Base-by-base conservation (phyloP, 441 rosid species). In the Corymbia calophylla region DNA sequence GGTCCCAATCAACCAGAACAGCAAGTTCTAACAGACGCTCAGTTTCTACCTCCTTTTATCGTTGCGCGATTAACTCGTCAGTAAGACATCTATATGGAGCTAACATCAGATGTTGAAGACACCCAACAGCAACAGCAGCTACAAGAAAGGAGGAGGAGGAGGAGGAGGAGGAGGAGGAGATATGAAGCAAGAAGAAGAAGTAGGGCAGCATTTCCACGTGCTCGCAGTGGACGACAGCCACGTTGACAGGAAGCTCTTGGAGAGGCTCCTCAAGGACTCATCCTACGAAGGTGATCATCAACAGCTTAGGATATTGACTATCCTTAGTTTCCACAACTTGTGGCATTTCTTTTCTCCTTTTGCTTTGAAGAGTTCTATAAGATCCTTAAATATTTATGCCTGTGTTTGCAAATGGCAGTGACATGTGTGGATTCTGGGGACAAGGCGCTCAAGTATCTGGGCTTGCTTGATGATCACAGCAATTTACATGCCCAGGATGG, bases 201-300 rank as follows among this genome's bases (percentile, higher is more conserved):
- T 82, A 56, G 53, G 55, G 19, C 89, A 88, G 29, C 91, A 87
- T 86, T 92, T 93, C 88, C 94, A 93, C 88, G 92, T 93, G 25
- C 84, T 93, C 66, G 94, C 93, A 4, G 94, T 93, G 48, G 94
- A 93, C 88, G 94, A 93, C 88, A 93, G 93, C 91, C 87, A 91
- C 39, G 89, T 93, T 35, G 94, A 93, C 56, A 91, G 94, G 89
- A 93, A 90, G 87, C 92, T 93, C 53, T 88, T 93, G 68, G 94
- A 93, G 91, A 93, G 90, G 49, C 93, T 93, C 82, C 94, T 93
- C 23, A 92, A 86, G 87, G 87, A 88, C 60, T 93, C 92, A 54
- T 91, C 93, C 17, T 93, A 91, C 91, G 93, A 90, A 91, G 94
- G 94, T 81, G 12, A 21, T 25, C n/a, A 6, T 29, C 12, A 32